Percentiles rank a stretch among this genome's conserved stretches.
These are phyloP conservation scores for Carpinus viminea DNA, from an alignment of 306 rosid genomes.

Conservation along the genomic window DNA sequence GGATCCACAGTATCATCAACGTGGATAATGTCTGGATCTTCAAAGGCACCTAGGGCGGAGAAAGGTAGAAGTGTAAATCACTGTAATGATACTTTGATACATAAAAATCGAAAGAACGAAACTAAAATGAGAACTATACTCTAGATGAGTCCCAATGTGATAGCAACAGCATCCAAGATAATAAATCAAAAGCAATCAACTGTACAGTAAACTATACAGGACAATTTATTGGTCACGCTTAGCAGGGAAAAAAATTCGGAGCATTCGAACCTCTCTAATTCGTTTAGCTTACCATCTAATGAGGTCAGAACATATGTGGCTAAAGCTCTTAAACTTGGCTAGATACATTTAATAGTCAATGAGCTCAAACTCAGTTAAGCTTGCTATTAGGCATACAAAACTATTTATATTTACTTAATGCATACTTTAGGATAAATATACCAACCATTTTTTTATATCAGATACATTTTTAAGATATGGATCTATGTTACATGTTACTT, in stretches of 20 bases:
- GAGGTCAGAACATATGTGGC: neutral
- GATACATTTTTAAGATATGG: neutral
- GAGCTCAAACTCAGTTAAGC: neutral
- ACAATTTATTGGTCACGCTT: neutral
- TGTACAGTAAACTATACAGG: neutral
- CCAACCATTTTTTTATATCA: neutral
- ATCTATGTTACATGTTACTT: neutral
- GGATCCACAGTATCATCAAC: slow-evolving; percentile 96
- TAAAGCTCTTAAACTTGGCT: neutral
- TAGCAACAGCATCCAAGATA: neutral
- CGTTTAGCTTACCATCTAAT: neutral
- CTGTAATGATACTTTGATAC: neutral
- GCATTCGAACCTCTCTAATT: neutral
- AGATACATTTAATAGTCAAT: neutral
- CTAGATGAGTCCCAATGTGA: neutral
- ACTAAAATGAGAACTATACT: neutral
- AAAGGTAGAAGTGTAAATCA: neutral
- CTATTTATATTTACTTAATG: neutral
- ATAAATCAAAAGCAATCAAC: neutral
- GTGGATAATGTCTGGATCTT: slow-evolving; percentile 93
- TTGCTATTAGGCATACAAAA: neutral
- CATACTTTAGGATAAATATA: neutral
- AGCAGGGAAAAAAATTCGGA: neutral
- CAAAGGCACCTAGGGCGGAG: slow-evolving; percentile 76
- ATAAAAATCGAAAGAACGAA: neutral